phyloP scores from a whole-genome alignment of 1,284 basidiomycete genomes.

The Schizopora paradoxa region DNA sequence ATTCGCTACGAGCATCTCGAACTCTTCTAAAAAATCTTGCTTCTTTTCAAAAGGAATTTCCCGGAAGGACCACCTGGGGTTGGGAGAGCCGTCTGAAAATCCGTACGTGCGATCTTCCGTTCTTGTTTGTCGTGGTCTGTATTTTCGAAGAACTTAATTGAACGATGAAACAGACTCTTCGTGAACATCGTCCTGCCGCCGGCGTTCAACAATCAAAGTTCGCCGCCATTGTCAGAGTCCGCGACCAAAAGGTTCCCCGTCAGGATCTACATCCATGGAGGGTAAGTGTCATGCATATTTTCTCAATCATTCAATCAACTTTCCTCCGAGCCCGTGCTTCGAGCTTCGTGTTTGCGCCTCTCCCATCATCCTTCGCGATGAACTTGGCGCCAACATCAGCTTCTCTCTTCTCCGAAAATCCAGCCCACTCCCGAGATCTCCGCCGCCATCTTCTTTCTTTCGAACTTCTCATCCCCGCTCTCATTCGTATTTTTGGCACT shows the following conservation, averaged over 20 bases:
- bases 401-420: too few relatives aligned
- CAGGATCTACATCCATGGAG: slow-evolving; percentile 72
- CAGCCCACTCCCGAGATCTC: too few relatives aligned
- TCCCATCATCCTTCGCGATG: background rate
- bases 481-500: slow-evolving; percentile 1
- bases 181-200: slow-evolving; percentile 67
- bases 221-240: too few relatives aligned
- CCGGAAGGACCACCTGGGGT: slow-evolving; percentile 54
- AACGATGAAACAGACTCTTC: slow-evolving; percentile 43
- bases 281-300: slow-evolving; percentile 33
- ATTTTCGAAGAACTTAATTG: background rate
- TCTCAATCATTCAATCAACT: background rate
- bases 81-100: slow-evolving; percentile 64
- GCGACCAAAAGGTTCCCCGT: slow-evolving; percentile 47
- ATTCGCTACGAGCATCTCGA: background rate
- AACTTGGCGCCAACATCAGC: too few relatives aligned
- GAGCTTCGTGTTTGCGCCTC: background rate
- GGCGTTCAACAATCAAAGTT: slow-evolving; percentile 46
- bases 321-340: background rate
- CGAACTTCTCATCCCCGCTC: background rate
- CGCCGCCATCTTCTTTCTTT: too few relatives aligned
- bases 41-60: slow-evolving; percentile 31
- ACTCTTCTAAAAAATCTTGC: slow-evolving; percentile 21
- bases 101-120: slow-evolving; percentile 37
- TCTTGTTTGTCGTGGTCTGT: slow-evolving; percentile 3